Conservation (phyloP, 169 alveolate genomes). For the Babesia caballi region DNA sequence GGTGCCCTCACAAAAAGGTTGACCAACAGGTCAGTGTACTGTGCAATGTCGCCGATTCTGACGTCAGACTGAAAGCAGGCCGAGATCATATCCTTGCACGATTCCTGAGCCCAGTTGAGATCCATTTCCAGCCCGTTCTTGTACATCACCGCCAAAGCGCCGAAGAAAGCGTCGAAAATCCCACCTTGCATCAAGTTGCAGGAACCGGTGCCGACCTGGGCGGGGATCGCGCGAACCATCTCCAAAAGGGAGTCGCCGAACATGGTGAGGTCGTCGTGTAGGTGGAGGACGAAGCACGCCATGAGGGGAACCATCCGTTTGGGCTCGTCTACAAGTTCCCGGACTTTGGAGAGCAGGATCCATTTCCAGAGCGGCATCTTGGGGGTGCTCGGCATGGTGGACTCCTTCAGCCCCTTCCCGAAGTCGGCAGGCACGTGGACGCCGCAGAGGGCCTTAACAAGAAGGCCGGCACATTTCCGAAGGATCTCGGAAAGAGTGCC, state of each 20-base stretch:
- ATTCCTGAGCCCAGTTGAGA: not conserved
- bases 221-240: not conserved
- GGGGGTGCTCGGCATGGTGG: not conserved
- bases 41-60: not conserved
- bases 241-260: not conserved
- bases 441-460: constrained; percentile 2
- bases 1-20: not conserved
- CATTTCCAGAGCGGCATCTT: not conserved
- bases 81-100: not conserved
- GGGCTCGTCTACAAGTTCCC: not conserved
- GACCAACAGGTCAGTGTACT: not conserved
- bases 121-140: constrained; percentile 4
- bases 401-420: not conserved
- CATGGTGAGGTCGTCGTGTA: not conserved
- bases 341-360: not conserved
- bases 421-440: not conserved
- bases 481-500: not conserved
- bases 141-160: constrained; percentile 4
- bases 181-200: constrained; percentile 22
- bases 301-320: not conserved
- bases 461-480: not conserved
- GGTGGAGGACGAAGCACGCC: not conserved
- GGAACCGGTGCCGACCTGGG: not conserved
- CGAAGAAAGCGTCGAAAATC: constrained; percentile 43
- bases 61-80: not conserved